Base-by-base conservation (phyloP, 2,329 filamentous ascomycete genomes). In the Esteya vermicola region DNA sequence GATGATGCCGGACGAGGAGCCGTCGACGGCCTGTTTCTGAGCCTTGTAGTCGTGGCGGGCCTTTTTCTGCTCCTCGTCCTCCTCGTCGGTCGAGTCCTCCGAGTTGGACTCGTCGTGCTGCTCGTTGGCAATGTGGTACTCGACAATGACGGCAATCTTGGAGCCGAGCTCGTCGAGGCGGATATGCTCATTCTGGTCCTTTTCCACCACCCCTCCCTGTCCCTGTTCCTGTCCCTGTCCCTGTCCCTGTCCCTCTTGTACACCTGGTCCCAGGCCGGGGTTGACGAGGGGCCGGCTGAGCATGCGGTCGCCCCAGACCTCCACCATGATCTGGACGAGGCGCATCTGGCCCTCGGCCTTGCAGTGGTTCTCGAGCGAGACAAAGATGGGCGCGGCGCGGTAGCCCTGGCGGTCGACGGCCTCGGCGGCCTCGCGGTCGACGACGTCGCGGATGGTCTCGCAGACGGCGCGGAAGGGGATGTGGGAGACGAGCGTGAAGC, bases 271-370 rank as follows among this genome's bases (percentile, higher is more conserved):
- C n/a, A n/a, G n/a, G n/a, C n/a, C n/a, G n/a, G n/a, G n/a, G n/a
- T n/a, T n/a, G n/a, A n/a, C n/a, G n/a, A n/a, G n/a, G n/a, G 75
- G 20, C 58, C 76, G 3, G 71, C 72, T 16, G 63, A 51, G 4
- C 75, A 71, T 70, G 63, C 77, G n/a, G 73, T 73, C 12, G 72
- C 71, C 19, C 62, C 71, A 49, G 55, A 64, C 0, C 66, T 71
- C 51, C 69, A 67, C 23, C 78, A 78, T 59, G 72, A 71, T 49
- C 65, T 72, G 0, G 72, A 72, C 2, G 73, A 74, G 7, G 72
- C 69, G 10, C 56, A 75, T 9, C 58, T 62, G 26, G 69, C 66
- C 3, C 61, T 63, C 1, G 57, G 77, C 32, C 68, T 75, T 43
- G 74, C 37, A 39, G 37, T 39, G 37, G 37, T 39, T 39, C 37